Evolutionary conservation across 441 rosid species (phyloP).

Genomic region (Erysimum cheiri): DNA sequence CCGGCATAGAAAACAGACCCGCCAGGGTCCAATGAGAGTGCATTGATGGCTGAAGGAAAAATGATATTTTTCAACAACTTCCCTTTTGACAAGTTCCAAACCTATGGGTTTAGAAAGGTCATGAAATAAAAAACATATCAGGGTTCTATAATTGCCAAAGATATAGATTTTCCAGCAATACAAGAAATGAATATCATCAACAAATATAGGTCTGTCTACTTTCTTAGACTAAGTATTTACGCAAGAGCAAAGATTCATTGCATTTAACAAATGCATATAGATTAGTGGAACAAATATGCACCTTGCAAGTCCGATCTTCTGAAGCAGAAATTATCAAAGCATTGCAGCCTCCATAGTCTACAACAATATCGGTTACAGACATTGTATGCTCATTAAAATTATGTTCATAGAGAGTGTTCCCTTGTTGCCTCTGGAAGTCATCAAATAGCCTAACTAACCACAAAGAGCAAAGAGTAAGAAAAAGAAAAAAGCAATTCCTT

Average conservation of each 20-base stretch:
- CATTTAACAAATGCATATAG: neutral
- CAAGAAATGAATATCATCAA: slow-evolving; percentile 1
- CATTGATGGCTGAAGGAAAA: slow-evolving; percentile 78
- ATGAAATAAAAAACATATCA: slow-evolving; percentile 3
- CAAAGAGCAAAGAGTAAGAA: slow-evolving; percentile 20
- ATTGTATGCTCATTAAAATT: slow-evolving; percentile 66
- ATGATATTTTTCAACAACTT: slow-evolving; percentile 60
- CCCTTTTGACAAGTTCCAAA: slow-evolving; percentile 82
- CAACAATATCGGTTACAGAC: slow-evolving; percentile 72
- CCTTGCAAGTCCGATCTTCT: slow-evolving; percentile 90
- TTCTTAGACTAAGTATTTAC: slow-evolving; percentile 3
- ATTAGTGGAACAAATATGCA: slow-evolving; percentile 36
- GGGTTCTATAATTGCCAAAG: neutral
- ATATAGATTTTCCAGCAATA: neutral
- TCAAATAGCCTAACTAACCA: slow-evolving; percentile 70
- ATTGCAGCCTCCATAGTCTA: slow-evolving; percentile 76
- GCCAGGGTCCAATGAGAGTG: slow-evolving; percentile 81
- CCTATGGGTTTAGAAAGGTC: slow-evolving; percentile 46
- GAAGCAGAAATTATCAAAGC: slow-evolving; percentile 82
- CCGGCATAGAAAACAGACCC: slow-evolving; percentile 91
- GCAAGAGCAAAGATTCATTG: slow-evolving; percentile 5
- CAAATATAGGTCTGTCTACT: neutral
- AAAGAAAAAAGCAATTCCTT: slow-evolving; percentile 17
- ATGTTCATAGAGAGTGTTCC: slow-evolving; percentile 62
- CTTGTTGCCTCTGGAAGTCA: slow-evolving; percentile 58